phyloP scores from a whole-genome alignment of 768 basidiomycete genomes.

The Podaxis rugospora region DNA sequence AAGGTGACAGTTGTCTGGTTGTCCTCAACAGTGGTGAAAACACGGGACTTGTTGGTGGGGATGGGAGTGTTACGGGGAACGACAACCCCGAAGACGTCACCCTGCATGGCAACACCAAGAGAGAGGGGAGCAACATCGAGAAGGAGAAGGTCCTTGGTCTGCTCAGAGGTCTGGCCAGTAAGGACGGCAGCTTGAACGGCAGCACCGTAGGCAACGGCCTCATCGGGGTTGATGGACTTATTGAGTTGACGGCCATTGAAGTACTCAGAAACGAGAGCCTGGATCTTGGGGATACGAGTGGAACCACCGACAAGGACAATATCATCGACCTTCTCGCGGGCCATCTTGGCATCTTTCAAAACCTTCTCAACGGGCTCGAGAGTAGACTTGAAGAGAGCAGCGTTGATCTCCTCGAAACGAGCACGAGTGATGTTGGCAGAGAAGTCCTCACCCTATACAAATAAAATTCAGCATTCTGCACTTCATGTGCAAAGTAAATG shows the following conservation, averaged over 20 bases:
- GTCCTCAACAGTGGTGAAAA: conserved; percentile 99
- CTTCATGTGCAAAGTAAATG: not conserved
- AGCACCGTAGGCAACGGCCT: conserved; percentile 99
- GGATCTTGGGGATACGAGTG: conserved; percentile 99
- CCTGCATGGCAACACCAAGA: conserved; percentile 99
- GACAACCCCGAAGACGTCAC: conserved; percentile 99
- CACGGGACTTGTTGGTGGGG: conserved; percentile 98
- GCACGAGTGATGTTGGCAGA: conserved; percentile 98
- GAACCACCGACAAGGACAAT: conserved; percentile 99
- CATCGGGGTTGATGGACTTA: conserved; percentile 99
- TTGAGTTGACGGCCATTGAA: conserved; percentile 97
- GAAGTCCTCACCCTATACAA: conserved; percentile 86
- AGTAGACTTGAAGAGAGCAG: conserved; percentile 91
- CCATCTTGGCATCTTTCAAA: conserved; percentile 97
- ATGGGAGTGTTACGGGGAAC: conserved; percentile 99
- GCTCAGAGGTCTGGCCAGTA: conserved; percentile 97
- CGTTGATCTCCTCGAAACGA: conserved; percentile 99
- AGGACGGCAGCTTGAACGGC: conserved; percentile 99
- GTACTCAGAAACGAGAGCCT: conserved; percentile 96
- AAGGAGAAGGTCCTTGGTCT: conserved; percentile 96
- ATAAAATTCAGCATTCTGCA: not conserved
- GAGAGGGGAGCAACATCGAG: conserved; percentile 98
- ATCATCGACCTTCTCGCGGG: conserved; percentile 95
- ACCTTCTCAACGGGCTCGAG: conserved; percentile 99
- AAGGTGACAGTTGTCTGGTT: conserved; percentile 99